A percentile compares a stretch with the other conserved stretches of the same genome.
phyloP scores from a whole-genome alignment of 2,329 filamentous ascomycete genomes.

The Penicillium sp. region DNA sequence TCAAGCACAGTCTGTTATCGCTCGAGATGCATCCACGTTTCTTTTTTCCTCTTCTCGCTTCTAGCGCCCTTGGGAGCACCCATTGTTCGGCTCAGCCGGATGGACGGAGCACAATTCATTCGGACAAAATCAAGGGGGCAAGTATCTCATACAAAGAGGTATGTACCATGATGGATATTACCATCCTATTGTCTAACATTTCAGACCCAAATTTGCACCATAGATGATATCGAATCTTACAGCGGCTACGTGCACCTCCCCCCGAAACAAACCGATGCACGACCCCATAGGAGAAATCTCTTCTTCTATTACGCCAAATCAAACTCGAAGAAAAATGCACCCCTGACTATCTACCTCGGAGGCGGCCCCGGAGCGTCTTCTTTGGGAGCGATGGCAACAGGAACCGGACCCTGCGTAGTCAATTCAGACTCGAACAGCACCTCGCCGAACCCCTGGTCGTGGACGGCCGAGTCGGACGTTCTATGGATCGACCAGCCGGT shows the following conservation, averaged over 20 bases:
- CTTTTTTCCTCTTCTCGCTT: background rate
- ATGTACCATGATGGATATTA: background rate
- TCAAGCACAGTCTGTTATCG: background rate
- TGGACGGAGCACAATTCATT: background rate
- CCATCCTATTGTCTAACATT: background rate
- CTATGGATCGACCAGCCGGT: slow-evolving; percentile 3
- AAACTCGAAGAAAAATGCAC: background rate
- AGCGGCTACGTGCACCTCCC: background rate
- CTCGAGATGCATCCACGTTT: background rate
- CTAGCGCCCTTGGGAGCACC: background rate
- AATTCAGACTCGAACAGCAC: background rate
- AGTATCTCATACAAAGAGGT: background rate
- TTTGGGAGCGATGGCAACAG: background rate
- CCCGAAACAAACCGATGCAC: background rate
- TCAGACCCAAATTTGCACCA: background rate
- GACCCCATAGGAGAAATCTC: background rate
- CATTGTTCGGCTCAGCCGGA: background rate
- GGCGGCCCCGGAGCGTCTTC: background rate
- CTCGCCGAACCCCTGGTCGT: background rate
- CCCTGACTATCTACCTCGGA: background rate
- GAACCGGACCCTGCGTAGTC: background rate
- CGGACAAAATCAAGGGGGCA: background rate
- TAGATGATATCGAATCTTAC: background rate
- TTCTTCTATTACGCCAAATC: slow-evolving; percentile 7
- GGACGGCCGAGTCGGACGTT: background rate